These are phyloP conservation scores for Stagonosporopsis chrysanthemi DNA, from an alignment of 2,329 filamentous ascomycete species.

Conservation along the genomic window DNA sequence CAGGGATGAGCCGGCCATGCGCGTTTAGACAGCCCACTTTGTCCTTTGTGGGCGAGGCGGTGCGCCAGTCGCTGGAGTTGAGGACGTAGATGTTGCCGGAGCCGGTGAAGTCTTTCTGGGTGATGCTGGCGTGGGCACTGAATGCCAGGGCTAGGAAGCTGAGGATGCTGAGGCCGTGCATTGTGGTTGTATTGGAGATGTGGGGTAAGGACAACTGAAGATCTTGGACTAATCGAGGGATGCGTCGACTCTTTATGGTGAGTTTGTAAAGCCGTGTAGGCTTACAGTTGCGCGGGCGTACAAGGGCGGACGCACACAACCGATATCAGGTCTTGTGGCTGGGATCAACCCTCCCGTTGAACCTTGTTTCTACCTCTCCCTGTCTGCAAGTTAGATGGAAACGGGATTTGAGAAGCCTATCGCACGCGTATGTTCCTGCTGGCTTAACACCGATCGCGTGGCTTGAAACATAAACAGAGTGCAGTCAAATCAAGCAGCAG, in stretches of 20 bases:
- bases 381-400: slow-evolving; percentile 3
- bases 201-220: background rate
- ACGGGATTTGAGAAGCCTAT: background rate
- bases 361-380: background rate
- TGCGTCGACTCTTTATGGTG: slow-evolving; percentile 2
- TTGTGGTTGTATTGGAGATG: background rate
- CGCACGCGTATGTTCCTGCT: background rate
- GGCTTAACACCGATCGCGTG: slow-evolving; percentile 1
- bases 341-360: background rate
- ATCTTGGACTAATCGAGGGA: background rate
- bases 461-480: background rate
- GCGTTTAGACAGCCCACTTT: slow-evolving; percentile 41
- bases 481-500: slow-evolving; percentile 6
- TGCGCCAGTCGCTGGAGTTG: slow-evolving; percentile 37
- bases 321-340: slow-evolving; percentile 9
- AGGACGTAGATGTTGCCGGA: slow-evolving; percentile 42
- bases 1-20: slow-evolving; percentile 33
- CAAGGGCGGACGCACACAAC: slow-evolving; percentile 9
- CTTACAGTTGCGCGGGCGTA: background rate
- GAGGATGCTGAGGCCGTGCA: slow-evolving; percentile 18
- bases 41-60: slow-evolving; percentile 27
- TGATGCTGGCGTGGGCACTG: slow-evolving; percentile 25
- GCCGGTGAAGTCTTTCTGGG: slow-evolving; percentile 41
- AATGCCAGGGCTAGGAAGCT: slow-evolving; percentile 18
- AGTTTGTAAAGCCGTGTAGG: background rate